Conservation (phyloP, 1,139 yeast species). For the Kazachstania sp. region DNA sequence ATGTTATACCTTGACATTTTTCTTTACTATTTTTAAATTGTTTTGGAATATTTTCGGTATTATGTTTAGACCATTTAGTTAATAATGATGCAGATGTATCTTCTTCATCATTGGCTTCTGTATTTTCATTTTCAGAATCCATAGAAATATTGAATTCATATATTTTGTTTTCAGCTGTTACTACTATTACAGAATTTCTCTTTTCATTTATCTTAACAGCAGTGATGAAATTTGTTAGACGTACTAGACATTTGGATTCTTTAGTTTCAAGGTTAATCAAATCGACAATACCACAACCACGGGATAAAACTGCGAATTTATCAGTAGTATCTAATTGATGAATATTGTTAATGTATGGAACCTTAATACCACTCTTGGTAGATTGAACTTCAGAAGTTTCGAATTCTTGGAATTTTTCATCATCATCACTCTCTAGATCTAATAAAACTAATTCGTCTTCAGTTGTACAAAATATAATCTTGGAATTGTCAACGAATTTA, state of each 20-base stretch:
- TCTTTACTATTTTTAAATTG: slow-evolving; percentile 54
- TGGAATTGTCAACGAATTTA: slow-evolving; percentile 36
- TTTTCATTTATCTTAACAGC: slow-evolving; percentile 48
- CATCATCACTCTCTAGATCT: slow-evolving; percentile 38
- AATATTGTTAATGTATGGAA: slow-evolving; percentile 39
- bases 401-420: slow-evolving; percentile 36
- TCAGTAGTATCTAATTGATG: slow-evolving; percentile 44
- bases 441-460: slow-evolving; percentile 56
- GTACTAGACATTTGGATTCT: slow-evolving; percentile 35
- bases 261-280: slow-evolving; percentile 34
- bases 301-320: slow-evolving; percentile 44
- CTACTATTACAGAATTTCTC: slow-evolving; percentile 47
- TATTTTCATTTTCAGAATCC: slow-evolving; percentile 12
- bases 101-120: slow-evolving; percentile 7
- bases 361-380: slow-evolving; percentile 26
- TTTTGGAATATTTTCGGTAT: slow-evolving; percentile 66
- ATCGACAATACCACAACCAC: slow-evolving; percentile 62
- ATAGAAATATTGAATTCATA: slow-evolving; percentile 45
- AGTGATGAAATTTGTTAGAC: slow-evolving; percentile 52
- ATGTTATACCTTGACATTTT: slow-evolving; percentile 66
- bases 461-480: slow-evolving; percentile 51
- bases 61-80: slow-evolving; percentile 73
- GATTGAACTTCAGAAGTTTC: slow-evolving; percentile 32
- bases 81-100: slow-evolving; percentile 33
- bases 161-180: slow-evolving; percentile 67